phyloP scores from a whole-genome alignment of 768 basidiomycete species.

The Tricholoma sp. region DNA sequence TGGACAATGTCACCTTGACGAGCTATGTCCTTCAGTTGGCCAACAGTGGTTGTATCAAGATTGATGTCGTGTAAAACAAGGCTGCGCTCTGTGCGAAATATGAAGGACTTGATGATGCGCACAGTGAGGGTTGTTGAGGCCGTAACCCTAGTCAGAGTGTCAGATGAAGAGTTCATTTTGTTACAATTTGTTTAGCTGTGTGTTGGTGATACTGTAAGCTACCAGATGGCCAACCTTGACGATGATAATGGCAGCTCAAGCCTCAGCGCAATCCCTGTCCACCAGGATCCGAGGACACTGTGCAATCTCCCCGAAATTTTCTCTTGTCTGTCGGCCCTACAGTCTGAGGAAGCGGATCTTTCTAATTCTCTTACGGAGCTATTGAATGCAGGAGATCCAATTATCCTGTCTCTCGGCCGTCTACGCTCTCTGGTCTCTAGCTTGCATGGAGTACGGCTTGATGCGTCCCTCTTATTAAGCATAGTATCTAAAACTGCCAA shows the following conservation, averaged over 20 bases:
- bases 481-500: conserved; percentile 70
- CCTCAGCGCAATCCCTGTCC: not conserved
- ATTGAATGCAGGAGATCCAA: conserved; percentile 63
- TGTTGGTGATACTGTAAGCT: too few relatives aligned
- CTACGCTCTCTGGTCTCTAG: conserved; percentile 56
- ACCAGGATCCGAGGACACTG: conserved; percentile 36
- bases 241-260: too few relatives aligned
- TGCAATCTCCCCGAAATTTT: conserved; percentile 67
- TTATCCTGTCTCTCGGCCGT: conserved; percentile 55
- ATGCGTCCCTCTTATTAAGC: conserved; percentile 47
- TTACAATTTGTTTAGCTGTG: too few relatives aligned
- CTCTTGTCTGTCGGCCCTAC: conserved; percentile 66
- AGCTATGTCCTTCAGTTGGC: conserved; percentile 67
- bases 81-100: conserved; percentile 83
- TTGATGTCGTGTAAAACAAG: conserved; percentile 82
- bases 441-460: conserved; percentile 56
- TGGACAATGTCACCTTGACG: conserved; percentile 46
- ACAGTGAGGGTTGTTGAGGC: conserved; percentile 84
- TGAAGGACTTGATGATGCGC: conserved; percentile 93
- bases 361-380: conserved; percentile 69
- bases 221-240: too few relatives aligned
- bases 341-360: conserved; percentile 74
- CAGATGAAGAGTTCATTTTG: too few relatives aligned
- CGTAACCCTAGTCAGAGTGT: not conserved
- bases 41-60: conserved; percentile 75